Base-by-base conservation (phyloP, 1,139 yeast genomes). In the Candida buenavistaensis region DNA sequence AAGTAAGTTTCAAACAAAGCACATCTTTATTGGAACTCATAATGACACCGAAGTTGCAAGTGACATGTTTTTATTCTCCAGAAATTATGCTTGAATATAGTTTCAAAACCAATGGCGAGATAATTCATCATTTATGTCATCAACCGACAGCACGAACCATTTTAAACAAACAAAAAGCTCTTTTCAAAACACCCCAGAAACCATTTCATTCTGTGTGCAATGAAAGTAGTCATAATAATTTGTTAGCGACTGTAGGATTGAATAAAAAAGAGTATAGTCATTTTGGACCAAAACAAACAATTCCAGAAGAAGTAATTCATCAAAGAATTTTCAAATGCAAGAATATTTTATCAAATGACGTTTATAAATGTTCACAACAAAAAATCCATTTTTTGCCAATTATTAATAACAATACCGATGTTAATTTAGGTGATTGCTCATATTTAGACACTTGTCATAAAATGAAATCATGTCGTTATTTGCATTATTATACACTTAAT, bases 391-490 rank as follows among this genome's bases (percentile, higher is more conserved):
- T 67, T 48, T 61, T 84, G 19, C 89, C 90, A 1, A 66, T 82
- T 12, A 57, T 79, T 29, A 72, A 68, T 28, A 50, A 50, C 21
- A 64, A 68, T 24, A 69, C 96, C 0, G 97, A 90, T 50, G 39
- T 59, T 1, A 61, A 69, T 14, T 57, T 87, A n/a, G 97, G 97
- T 1, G 97, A 90, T 56, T 90, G 97, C 52, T 89, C 96, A 4
- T 90, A 90, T 52, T 68, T 90, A 43, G 97, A 90, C 54, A 89
- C 97, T 1, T 90, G 97, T 51, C 96, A 87, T 59, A 88, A 89
- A 57, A 75, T 85, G 58, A 80, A 77, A 44, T 67, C 79, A 4
- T 90, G 97, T 57, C 69, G 95, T 20, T 90, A 85, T 54, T 69
- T 87, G 28, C 97, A 90, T 59, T 90, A 89, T 55, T 68, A 73